Evolutionary conservation across 2,329 filamentous ascomycete species (phyloP).

Genomic region (Exophiala lecanii-corni): DNA sequence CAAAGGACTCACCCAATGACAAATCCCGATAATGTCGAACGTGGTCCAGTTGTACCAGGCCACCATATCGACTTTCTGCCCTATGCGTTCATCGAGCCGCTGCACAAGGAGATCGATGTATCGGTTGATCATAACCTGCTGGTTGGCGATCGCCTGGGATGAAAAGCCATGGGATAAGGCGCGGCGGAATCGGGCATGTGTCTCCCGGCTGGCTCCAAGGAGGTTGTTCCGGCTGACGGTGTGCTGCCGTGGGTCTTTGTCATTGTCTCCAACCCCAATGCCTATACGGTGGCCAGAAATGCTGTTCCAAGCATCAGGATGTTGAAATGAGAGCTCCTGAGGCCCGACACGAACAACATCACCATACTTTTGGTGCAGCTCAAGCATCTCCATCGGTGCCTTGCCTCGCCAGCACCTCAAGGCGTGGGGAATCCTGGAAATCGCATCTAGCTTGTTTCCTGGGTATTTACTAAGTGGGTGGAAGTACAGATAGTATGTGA

Average conservation of each 20-base stretch:
- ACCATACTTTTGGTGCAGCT: background rate
- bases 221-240: background rate
- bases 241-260: background rate
- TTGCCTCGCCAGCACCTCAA: background rate
- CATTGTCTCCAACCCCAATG: background rate
- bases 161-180: background rate
- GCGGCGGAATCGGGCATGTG: background rate
- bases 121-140: conserved; percentile 27
- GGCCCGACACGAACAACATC: background rate
- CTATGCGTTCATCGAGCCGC: conserved; percentile 6
- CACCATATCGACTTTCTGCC: background rate
- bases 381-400: background rate
- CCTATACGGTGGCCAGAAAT: background rate
- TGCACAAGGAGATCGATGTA: conserved; percentile 14
- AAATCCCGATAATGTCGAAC: conserved; percentile 32
- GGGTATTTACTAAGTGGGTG: background rate
- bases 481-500: too few species aligned
- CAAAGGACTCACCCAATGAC: conserved; percentile 30
- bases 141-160: conserved; percentile 31
- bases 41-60: conserved; percentile 16
- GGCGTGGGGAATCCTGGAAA: background rate
- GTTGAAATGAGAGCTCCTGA: background rate
- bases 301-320: too few species aligned
- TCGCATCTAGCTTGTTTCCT: background rate
- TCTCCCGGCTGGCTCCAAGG: background rate